phyloP scores from a whole-genome alignment of 495 filamentous ascomycete genomes.

The Xylaria flabelliformis region DNA sequence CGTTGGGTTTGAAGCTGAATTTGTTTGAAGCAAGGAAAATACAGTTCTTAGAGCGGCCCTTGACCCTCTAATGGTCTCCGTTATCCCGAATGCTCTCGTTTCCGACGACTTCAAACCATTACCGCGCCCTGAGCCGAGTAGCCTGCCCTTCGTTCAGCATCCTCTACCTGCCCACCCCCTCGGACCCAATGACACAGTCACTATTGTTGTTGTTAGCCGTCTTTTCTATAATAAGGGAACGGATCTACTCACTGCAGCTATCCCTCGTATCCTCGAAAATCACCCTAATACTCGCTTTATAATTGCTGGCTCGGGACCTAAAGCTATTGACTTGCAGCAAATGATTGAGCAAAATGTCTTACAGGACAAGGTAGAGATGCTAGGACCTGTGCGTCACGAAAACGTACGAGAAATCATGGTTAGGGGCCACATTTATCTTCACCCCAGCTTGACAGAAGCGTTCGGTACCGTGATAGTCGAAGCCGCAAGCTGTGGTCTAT shows the following conservation, averaged over 20 bases:
- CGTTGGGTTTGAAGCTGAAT: constrained; percentile 13
- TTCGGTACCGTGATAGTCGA: constrained; percentile 98
- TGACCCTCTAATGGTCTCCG: constrained; percentile 95
- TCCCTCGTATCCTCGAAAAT: constrained; percentile 85
- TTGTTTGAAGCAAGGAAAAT: constrained; percentile 82
- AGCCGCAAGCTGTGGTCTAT: constrained; percentile 91
- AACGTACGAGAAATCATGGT: constrained; percentile 99
- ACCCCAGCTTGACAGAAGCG: constrained; percentile 92
- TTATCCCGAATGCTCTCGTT: constrained; percentile 96
- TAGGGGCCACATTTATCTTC: constrained; percentile 93
- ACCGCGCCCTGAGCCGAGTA: constrained; percentile 46
- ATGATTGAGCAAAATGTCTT: constrained; percentile 97
- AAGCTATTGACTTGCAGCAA: constrained; percentile 96
- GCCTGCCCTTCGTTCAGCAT: constrained; percentile 40
- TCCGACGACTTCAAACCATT: constrained; percentile 90
- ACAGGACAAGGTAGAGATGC: constrained; percentile 89
- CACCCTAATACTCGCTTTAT: constrained; percentile 96
- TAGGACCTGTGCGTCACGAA: constrained; percentile 91
- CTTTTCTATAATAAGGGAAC: constrained; percentile 99
- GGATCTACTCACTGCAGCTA: constrained; percentile 90
- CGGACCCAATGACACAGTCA: constrained; percentile 84
- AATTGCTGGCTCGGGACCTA: constrained; percentile 92
- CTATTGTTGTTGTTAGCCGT: constrained; percentile 94
- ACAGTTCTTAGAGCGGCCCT: constrained; percentile 93
- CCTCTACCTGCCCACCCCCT: constrained; percentile 57